Percentiles rank a stretch among this genome's conserved stretches.
These are phyloP conservation scores for Globisporangium canariense DNA, from an alignment of 352 stramenopile genomes.

Conservation along the genomic window DNA sequence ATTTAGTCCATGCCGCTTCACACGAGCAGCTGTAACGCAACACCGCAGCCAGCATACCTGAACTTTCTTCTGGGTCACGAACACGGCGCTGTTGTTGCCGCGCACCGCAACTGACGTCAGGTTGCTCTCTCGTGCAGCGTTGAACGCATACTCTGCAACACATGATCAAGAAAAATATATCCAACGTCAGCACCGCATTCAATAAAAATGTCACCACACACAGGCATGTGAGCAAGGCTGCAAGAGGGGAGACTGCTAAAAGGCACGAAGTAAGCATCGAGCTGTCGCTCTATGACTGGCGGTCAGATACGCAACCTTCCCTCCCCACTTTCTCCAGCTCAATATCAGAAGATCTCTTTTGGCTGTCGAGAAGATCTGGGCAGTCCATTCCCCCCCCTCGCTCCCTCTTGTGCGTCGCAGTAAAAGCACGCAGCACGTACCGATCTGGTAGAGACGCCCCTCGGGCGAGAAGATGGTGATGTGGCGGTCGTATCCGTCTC, in stretches of 20 bases:
- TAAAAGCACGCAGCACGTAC: constrained; percentile 28
- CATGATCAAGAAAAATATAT: not conserved
- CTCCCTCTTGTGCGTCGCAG: not conserved
- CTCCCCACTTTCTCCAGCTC: not conserved
- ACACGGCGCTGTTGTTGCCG: constrained; percentile 90
- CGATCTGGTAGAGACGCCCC: constrained; percentile 98
- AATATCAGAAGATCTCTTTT: constrained; percentile 14
- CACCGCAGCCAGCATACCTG: constrained; percentile 46
- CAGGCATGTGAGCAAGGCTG: not conserved
- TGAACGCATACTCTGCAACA: constrained; percentile 97
- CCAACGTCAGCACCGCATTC: not conserved
- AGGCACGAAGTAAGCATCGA: not conserved
- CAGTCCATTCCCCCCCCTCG: not conserved
- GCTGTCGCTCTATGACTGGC: not conserved
- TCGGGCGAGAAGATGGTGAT: constrained; percentile 99
- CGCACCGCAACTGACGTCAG: constrained; percentile 96
- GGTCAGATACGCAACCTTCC: not conserved
- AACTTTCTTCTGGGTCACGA: constrained; percentile 99
- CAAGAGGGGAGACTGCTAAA: not conserved
- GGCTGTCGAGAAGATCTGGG: not conserved
- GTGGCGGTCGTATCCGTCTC: constrained; percentile 89
- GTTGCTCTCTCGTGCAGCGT: constrained; percentile 91
- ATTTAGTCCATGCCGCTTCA: not conserved
- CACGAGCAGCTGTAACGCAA: not conserved
- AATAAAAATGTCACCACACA: not conserved